phyloP scores from a whole-genome alignment of 257 asterid species.

The Solanum appendiculatum region DNA sequence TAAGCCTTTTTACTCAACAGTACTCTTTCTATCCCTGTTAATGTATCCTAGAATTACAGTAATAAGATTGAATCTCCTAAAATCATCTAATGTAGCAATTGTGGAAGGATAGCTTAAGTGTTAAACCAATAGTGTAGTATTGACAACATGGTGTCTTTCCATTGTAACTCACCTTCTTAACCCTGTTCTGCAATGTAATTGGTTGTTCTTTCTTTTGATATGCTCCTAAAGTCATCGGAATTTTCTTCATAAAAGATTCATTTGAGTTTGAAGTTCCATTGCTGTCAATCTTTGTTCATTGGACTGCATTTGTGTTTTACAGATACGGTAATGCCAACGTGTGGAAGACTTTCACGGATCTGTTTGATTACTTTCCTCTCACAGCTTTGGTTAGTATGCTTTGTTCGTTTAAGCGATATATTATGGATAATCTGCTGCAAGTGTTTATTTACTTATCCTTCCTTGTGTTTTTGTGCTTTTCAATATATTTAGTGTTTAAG shows the following conservation, averaged over 20 bases:
- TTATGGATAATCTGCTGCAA: not conserved
- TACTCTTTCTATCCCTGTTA: not conserved
- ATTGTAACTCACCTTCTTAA: too few species aligned
- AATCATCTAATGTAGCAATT: too few species aligned
- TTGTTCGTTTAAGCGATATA: not conserved
- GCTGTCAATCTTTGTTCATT: not conserved
- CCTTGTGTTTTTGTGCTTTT: not conserved
- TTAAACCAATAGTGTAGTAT: too few species aligned
- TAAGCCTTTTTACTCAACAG: not conserved
- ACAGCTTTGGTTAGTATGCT: conserved; percentile 8
- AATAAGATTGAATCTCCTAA: too few species aligned
- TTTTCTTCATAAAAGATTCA: not conserved
- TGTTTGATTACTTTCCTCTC: conserved; percentile 16
- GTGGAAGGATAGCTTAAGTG: too few species aligned
- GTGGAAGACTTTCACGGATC: conserved; percentile 17
- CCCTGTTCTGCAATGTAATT: too few species aligned
- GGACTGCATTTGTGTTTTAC: not conserved
- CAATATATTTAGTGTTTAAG: too few species aligned
- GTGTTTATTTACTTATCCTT: too few species aligned
- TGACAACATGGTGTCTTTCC: too few species aligned
- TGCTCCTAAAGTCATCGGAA: too few species aligned
- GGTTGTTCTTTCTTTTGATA: too few species aligned
- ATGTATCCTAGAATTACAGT: not conserved
- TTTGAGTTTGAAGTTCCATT: not conserved
- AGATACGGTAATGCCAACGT: conserved; percentile 16